Conservation (phyloP, 257 asterid genomes). For the Haberlea rhodopensis region DNA sequence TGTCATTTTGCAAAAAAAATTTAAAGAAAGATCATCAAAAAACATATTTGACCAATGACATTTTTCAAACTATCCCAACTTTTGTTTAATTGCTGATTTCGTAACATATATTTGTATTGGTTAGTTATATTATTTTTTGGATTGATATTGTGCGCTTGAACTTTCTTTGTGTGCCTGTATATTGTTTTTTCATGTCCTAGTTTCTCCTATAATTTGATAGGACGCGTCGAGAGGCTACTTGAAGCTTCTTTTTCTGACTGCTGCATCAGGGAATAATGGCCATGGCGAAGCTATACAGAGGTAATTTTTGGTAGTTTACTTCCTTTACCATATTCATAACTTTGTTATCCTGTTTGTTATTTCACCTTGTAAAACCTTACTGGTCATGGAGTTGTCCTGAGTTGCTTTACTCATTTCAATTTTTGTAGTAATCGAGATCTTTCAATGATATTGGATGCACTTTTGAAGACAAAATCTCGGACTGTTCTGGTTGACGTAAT, state of each 20-base stretch:
- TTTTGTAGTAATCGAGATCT: constrained; percentile 86
- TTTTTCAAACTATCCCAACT: too few species aligned
- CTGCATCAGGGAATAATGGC: constrained; percentile 80
- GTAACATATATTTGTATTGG: not conserved
- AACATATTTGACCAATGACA: too few species aligned
- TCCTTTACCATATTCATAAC: not conserved
- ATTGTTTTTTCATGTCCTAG: constrained; percentile 17
- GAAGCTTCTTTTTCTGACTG: constrained; percentile 89
- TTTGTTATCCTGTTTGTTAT: constrained; percentile 12
- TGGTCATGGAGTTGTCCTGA: constrained; percentile 4
- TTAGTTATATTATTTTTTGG: constrained; percentile 14
- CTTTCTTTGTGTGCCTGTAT: constrained; percentile 9
- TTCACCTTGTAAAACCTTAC: constrained; percentile 14
- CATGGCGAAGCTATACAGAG: constrained; percentile 87
- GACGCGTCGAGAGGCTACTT: constrained; percentile 91
- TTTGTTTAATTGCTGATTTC: constrained; percentile 5
- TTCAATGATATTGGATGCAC: constrained; percentile 92
- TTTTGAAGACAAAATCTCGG: constrained; percentile 83
- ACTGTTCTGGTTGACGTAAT: constrained; percentile 78
- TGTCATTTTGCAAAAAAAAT: too few species aligned
- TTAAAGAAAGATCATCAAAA: too few species aligned
- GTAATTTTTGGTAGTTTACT: constrained; percentile 33
- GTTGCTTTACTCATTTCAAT: not conserved
- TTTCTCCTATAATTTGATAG: constrained; percentile 37
- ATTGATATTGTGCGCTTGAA: constrained; percentile 13